Evolutionary conservation across 768 basidiomycete genomes (phyloP).

Genomic region (Phanerodontia chrysosporium): DNA sequence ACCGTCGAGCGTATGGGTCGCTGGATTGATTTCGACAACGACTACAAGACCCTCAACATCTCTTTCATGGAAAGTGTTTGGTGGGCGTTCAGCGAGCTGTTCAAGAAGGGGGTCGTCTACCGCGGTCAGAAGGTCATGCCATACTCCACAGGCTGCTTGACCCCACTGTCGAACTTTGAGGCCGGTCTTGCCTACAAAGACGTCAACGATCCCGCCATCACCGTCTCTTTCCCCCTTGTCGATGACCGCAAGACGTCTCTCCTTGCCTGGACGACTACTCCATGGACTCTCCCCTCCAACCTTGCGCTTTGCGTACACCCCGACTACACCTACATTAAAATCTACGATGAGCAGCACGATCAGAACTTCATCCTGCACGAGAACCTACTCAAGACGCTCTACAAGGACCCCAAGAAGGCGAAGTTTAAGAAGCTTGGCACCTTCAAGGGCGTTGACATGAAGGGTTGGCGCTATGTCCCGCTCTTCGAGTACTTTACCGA

Average conservation of each 20-base stretch:
- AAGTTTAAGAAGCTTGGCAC: constrained; percentile 89
- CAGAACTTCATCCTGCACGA: constrained; percentile 93
- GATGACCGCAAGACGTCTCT: constrained; percentile 89
- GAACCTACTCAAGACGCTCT: constrained; percentile 76
- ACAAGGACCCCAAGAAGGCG: constrained; percentile 96
- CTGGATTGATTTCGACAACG: constrained; percentile 99
- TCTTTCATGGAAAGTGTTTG: constrained; percentile 97
- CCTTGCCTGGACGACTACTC: constrained; percentile 98
- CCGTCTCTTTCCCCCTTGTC: constrained; percentile 87
- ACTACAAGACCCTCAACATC: constrained; percentile 95
- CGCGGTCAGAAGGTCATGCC: constrained; percentile 95
- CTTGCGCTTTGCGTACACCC: constrained; percentile 95
- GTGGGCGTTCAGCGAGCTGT: constrained; percentile 98
- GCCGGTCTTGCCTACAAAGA: constrained; percentile 90
- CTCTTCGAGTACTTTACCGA: constrained; percentile 97
- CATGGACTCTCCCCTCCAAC: constrained; percentile 97
- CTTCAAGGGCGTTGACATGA: constrained; percentile 90
- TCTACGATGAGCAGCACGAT: constrained; percentile 83
- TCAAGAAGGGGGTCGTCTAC: constrained; percentile 89
- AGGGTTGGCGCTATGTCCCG: constrained; percentile 93
- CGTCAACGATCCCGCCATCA: constrained; percentile 93
- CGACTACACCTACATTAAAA: constrained; percentile 93
- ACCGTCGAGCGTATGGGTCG: constrained; percentile 98
- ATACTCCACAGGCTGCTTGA: constrained; percentile 94
- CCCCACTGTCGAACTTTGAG: constrained; percentile 96